Percentiles rank a stretch among this genome's conserved stretches.
Conservation (phyloP, 176 grass and related monocot genomes). For the Triticum monococcum region DNA sequence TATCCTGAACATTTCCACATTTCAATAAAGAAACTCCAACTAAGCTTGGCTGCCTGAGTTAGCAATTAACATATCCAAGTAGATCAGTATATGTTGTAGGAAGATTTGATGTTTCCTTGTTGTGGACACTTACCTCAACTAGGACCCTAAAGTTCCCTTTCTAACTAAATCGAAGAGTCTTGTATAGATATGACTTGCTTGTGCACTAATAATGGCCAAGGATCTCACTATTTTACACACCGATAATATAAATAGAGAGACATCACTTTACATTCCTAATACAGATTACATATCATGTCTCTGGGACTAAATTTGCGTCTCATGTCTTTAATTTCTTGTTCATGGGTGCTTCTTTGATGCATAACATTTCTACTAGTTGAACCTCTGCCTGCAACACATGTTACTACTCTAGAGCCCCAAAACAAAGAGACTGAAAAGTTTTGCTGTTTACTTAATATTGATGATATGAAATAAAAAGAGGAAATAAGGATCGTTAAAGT, state of each 20-base stretch:
- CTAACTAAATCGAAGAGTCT: neutral
- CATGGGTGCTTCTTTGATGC: neutral
- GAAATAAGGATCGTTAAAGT: neutral
- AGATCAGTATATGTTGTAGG: neutral
- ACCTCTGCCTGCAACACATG: neutral
- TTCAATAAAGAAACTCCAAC: slow-evolving; percentile 8
- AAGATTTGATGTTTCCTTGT: neutral
- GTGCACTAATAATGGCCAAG: neutral
- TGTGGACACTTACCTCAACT: neutral
- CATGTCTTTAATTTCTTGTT: neutral
- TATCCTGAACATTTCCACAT: neutral
- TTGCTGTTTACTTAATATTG: neutral
- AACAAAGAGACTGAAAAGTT: neutral
- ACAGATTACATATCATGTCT: neutral
- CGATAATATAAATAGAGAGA: neutral
- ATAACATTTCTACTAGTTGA: neutral
- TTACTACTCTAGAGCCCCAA: slow-evolving; percentile 7
- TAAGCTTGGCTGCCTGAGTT: neutral
- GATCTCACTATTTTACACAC: neutral
- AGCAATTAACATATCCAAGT: slow-evolving; percentile 1
- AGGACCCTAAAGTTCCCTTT: neutral
- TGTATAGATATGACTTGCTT: neutral
- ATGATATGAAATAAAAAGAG: neutral
- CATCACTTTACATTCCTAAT: neutral
- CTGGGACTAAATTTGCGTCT: neutral